Percentiles rank a stretch among this genome's conserved stretches.
Evolutionary conservation across 2,329 filamentous ascomycete species (phyloP).

Genomic region (Sporothrix luriei): DNA sequence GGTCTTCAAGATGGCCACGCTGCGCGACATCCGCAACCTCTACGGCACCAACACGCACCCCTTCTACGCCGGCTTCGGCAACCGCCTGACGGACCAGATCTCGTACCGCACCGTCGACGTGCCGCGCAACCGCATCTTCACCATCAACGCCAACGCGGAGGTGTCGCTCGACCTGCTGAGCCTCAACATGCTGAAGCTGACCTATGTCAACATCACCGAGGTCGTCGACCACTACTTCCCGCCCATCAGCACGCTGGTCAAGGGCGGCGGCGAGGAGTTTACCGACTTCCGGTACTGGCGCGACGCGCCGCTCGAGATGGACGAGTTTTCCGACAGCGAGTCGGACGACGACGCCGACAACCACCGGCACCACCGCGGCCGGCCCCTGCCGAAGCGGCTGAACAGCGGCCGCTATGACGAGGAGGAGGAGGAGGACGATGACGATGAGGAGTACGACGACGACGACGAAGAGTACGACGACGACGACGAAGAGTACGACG

Average conservation of each 20-base stretch:
- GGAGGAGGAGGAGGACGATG: slow-evolving; percentile 47
- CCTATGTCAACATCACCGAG: slow-evolving; percentile 95
- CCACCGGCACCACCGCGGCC: slow-evolving; percentile 25
- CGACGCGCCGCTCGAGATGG: slow-evolving; percentile 77
- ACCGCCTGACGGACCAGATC: slow-evolving; percentile 91
- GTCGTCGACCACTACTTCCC: slow-evolving; percentile 98
- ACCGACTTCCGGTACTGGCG: slow-evolving; percentile 99
- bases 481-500: slow-evolving; percentile 45
- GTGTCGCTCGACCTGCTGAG: slow-evolving; percentile 87
- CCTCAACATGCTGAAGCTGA: slow-evolving; percentile 93
- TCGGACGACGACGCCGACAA: slow-evolving; percentile 52
- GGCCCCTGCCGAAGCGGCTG: background rate
- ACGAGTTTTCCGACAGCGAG: slow-evolving; percentile 86
- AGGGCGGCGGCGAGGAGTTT: slow-evolving; percentile 87
- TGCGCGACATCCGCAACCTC: slow-evolving; percentile 88
- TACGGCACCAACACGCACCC: slow-evolving; percentile 77
- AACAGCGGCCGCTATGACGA: slow-evolving; percentile 44
- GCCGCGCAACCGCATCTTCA: slow-evolving; percentile 86
- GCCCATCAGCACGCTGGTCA: slow-evolving; percentile 81
- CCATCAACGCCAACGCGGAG: slow-evolving; percentile 97
- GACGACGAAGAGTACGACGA: slow-evolving; percentile 49
- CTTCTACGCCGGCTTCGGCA: slow-evolving; percentile 97
- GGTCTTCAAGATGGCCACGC: slow-evolving; percentile 98
- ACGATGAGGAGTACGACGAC: slow-evolving; percentile 50
- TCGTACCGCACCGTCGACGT: slow-evolving; percentile 97